Percentiles rank a stretch among this genome's conserved stretches.
Evolutionary conservation across 192 early-diverging fungal genomes (phyloP).

Genomic region (Diversispora epigaea): DNA sequence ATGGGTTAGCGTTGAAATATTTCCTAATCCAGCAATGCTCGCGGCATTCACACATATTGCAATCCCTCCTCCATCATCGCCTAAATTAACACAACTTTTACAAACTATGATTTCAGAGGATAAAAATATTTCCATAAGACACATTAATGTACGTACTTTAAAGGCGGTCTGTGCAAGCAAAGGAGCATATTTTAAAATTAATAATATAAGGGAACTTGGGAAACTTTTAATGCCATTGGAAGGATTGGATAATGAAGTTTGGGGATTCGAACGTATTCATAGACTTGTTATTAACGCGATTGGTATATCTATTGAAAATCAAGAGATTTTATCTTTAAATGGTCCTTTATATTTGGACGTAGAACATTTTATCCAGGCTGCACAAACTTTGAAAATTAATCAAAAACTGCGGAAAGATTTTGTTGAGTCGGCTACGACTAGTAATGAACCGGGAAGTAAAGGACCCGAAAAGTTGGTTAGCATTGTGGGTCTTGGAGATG

Average conservation of each 20-base stretch:
- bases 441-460: background rate
- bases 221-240: slow-evolving; percentile 29
- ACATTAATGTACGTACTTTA: slow-evolving; percentile 51
- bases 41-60: slow-evolving; percentile 30
- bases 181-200: slow-evolving; percentile 34
- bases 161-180: slow-evolving; percentile 38
- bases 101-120: slow-evolving; percentile 39
- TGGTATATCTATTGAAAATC: slow-evolving; percentile 38
- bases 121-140: slow-evolving; percentile 39
- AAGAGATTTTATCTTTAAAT: slow-evolving; percentile 33
- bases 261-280: slow-evolving; percentile 49
- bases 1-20: slow-evolving; percentile 28
- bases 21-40: slow-evolving; percentile 39
- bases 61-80: slow-evolving; percentile 10
- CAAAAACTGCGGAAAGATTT: slow-evolving; percentile 33
- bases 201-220: slow-evolving; percentile 15
- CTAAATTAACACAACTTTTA: slow-evolving; percentile 28
- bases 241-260: slow-evolving; percentile 41
- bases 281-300: slow-evolving; percentile 49
- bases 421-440: slow-evolving; percentile 25
- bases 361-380: slow-evolving; percentile 28
- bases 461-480: slow-evolving; percentile 39
- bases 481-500: slow-evolving; percentile 44
- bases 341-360: slow-evolving; percentile 33
- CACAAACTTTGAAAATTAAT: slow-evolving; percentile 30